These are phyloP conservation scores for Dactylellina cionopaga DNA, from an alignment of 2,329 filamentous ascomycete species.

Conservation along the genomic window DNA sequence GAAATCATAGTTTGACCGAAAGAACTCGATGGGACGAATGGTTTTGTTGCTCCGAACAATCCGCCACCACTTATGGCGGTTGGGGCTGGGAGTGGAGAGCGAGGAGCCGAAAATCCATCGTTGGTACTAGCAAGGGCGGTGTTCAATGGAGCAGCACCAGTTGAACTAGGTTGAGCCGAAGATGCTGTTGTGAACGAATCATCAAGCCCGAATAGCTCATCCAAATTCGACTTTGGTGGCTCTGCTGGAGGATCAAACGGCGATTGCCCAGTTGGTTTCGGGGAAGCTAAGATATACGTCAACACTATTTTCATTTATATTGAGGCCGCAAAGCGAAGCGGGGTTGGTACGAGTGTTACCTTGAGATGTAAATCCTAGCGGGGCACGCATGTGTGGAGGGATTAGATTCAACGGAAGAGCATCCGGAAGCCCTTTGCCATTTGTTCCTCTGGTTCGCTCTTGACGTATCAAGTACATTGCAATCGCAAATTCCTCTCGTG, in stretches of 20 bases:
- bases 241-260: constrained; percentile 65
- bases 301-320: no score
- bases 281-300: constrained; percentile 9
- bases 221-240: constrained; percentile 78
- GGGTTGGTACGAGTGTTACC: background rate
- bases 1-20: constrained; percentile 85
- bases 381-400: constrained; percentile 81
- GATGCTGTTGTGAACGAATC: constrained; percentile 70
- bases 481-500: constrained; percentile 90
- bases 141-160: constrained; percentile 37
- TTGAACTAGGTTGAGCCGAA: constrained; percentile 36
- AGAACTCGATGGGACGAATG: constrained; percentile 89
- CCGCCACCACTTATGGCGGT: constrained; percentile 58
- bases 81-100: constrained; percentile 65
- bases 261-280: constrained; percentile 59
- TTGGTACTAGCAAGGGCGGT: constrained; percentile 51
- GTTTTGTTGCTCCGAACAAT: constrained; percentile 74
- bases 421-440: constrained; percentile 70
- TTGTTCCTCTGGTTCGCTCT: constrained; percentile 75
- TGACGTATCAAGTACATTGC: constrained; percentile 97
- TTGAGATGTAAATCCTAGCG: constrained; percentile 18
- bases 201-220: constrained; percentile 89
- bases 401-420: constrained; percentile 82
- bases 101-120: constrained; percentile 64
- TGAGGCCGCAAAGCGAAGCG: no score